Evolutionary conservation across 2,329 filamentous ascomycete genomes (phyloP).

Genomic region (Plectosphaerella plurivora): DNA sequence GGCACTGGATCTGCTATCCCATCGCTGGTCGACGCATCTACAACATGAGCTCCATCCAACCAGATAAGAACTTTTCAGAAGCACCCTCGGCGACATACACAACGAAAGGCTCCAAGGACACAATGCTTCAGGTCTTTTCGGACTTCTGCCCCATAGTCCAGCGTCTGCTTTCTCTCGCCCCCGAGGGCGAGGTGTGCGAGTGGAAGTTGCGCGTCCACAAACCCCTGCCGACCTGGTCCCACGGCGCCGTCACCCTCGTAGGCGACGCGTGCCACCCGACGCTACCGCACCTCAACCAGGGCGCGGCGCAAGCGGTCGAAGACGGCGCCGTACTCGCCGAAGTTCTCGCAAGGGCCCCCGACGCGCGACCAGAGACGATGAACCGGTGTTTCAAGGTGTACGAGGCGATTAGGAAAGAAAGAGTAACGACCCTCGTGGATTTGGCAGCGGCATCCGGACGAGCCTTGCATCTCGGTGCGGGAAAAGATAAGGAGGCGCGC

Average conservation of each 20-base stretch:
- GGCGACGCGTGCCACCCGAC: constrained; percentile 66
- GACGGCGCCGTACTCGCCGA: constrained; percentile 59
- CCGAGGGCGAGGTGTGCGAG: constrained; percentile 59
- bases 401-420: constrained; percentile 51
- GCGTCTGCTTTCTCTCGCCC: constrained; percentile 55
- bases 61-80: constrained; percentile 55
- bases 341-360: constrained; percentile 37
- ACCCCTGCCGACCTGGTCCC: constrained; percentile 52
- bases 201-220: constrained; percentile 59
- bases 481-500: constrained; percentile 53
- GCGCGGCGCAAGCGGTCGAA: constrained; percentile 65
- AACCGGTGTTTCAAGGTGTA: constrained; percentile 49
- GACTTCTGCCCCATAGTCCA: constrained; percentile 58
- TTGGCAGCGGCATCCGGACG: constrained; percentile 47
- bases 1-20: constrained; percentile 76
- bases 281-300: constrained; percentile 63
- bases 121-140: constrained; percentile 56
- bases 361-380: constrained; percentile 30
- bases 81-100: constrained; percentile 58
- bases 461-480: constrained; percentile 53
- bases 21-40: constrained; percentile 63
- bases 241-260: constrained; percentile 51
- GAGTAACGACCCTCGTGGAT: constrained; percentile 48
- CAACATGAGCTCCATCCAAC: constrained; percentile 60
- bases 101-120: constrained; percentile 54